Base-by-base conservation (phyloP, 2,329 filamentous ascomycete genomes). In the Xylaria digitata region DNA sequence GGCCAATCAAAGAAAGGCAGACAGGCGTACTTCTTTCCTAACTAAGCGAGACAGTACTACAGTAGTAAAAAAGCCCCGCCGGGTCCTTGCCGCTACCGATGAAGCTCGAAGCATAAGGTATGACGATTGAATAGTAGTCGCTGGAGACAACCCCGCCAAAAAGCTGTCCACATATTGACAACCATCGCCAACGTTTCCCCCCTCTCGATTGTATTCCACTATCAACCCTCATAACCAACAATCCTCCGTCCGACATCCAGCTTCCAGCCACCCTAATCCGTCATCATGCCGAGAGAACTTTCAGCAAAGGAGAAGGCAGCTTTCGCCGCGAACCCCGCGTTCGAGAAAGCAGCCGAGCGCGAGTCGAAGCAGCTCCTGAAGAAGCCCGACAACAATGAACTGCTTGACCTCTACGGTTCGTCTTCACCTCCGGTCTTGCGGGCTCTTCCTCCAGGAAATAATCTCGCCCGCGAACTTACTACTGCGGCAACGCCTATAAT, bases 291-390 rank as follows among this genome's bases (percentile, higher is more conserved):
- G 11, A 61, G 43, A 50, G 43, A 58, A 61, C 57, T 61, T 19
- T 55, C 68, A 15, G 52, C 42, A 1, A 58, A 64, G 30, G 66
- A 66, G 15, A 63, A 61, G 55, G 65, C 55, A 1, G 66, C 68
- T 32, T 70, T 64, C 34, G 66, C 55, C 1, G 43, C 40, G 0
- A 64, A 62, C 63, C 66, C 65, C 4, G 66, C 56, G 26, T 70
- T 70, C 60, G 63, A 64, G 52, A 64, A 66, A 71, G 68, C 68
- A 1, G 68, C 66, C 3, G 46, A 68, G 7, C 52, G 53, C 55
- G 89, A 92, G 80, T 88, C 86, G 81, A 88, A 87, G 81, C 90
- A 91, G 85, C 84, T 92, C 71, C 87, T 86, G 72, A 78, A 82
- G 71, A 90, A 90, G 85, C 90, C 90, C 60, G 78, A 72, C 76